Evolutionary conservation across 805 yeast species (phyloP).

Genomic region (Myxozyma sirexii): DNA sequence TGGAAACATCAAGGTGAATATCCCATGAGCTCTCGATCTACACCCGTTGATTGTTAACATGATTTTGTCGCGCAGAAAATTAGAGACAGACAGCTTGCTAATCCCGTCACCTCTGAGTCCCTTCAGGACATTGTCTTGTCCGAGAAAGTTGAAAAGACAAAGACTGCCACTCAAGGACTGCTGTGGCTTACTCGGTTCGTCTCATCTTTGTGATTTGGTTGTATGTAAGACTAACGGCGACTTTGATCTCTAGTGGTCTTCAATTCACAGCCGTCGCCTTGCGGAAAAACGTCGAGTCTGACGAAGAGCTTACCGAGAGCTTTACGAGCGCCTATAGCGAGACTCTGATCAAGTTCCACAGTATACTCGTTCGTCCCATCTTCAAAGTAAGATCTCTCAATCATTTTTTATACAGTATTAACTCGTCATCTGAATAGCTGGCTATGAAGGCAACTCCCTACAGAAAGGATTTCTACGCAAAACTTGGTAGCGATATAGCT

Average conservation of each 20-base stretch:
- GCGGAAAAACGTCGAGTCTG: slow-evolving; percentile 72
- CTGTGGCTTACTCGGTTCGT: slow-evolving; percentile 66
- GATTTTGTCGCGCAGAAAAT: slow-evolving; percentile 50
- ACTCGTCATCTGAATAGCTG: slow-evolving; percentile 42
- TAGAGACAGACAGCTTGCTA: slow-evolving; percentile 62
- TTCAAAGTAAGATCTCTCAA: slow-evolving; percentile 60
- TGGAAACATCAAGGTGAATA: slow-evolving; percentile 65
- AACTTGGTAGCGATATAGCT: slow-evolving; percentile 75
- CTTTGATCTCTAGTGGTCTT: slow-evolving; percentile 58
- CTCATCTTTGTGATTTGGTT: neutral
- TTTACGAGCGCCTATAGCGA: slow-evolving; percentile 83
- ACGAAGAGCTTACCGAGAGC: slow-evolving; percentile 67
- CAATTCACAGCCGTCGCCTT: slow-evolving; percentile 89
- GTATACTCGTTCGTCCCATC: slow-evolving; percentile 78
- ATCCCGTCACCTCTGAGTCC: slow-evolving; percentile 66
- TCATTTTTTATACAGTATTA: too few species aligned
- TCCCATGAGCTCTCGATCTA: too few species aligned
- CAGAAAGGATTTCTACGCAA: slow-evolving; percentile 79
- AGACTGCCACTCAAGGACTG: slow-evolving; percentile 86
- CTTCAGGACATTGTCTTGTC: slow-evolving; percentile 75
- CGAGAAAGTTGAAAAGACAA: slow-evolving; percentile 65
- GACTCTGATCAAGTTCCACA: slow-evolving; percentile 80
- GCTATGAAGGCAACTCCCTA: slow-evolving; percentile 97
- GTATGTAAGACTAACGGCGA: neutral
- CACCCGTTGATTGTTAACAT: neutral